A percentile compares a stretch with the other conserved stretches of the same genome.
Conservation (phyloP, 768 basidiomycete genomes). For the Amanita molliuscula region DNA sequence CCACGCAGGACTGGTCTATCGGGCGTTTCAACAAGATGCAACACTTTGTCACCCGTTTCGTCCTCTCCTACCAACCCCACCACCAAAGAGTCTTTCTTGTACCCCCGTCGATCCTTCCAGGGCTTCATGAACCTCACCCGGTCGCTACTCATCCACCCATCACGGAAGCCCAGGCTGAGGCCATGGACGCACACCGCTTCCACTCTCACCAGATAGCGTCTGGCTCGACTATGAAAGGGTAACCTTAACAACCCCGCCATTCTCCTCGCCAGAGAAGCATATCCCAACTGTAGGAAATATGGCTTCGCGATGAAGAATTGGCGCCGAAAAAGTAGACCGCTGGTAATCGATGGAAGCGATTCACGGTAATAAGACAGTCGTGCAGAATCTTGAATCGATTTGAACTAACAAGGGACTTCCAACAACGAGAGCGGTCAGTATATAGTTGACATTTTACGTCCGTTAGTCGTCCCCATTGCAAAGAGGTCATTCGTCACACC, state of each 20-base stretch:
- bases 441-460: too few relatives aligned
- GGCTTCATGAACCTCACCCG: not conserved
- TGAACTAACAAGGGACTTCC: too few relatives aligned
- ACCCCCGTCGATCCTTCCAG: not conserved
- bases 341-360: too few relatives aligned
- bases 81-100: not conserved
- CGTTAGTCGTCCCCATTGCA: too few relatives aligned
- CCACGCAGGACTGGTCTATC: not conserved
- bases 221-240: not conserved
- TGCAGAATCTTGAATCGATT: too few relatives aligned
- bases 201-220: conserved; percentile 24
- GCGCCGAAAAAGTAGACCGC: too few relatives aligned
- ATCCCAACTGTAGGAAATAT: too few relatives aligned
- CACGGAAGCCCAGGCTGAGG: conserved; percentile 38
- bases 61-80: not conserved
- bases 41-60: not conserved
- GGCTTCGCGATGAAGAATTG: too few relatives aligned
- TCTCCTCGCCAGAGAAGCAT: not conserved
- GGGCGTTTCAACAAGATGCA: not conserved
- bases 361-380: too few relatives aligned
- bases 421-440: too few relatives aligned
- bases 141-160: conserved; percentile 24
- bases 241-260: not conserved
- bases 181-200: conserved; percentile 33
- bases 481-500: too few relatives aligned